These are phyloP conservation scores for Annulohypoxylon stygium DNA, from an alignment of 495 filamentous ascomycete species.

Conservation along the genomic window DNA sequence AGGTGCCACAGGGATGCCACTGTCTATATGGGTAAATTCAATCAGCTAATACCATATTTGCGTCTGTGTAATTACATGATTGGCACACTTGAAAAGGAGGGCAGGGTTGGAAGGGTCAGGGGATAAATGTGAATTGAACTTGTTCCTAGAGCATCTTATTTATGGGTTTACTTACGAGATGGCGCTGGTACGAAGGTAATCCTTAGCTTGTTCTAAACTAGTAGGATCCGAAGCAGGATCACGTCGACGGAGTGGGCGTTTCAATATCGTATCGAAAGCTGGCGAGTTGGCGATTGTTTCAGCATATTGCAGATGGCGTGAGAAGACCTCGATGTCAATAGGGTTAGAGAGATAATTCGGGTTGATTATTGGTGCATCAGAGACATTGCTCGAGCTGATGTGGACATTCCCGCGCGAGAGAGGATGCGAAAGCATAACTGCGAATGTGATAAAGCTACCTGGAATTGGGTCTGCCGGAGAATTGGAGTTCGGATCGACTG, in stretches of 20 bases:
- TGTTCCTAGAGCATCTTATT: too few relatives aligned
- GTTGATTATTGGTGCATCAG: constrained; percentile 59
- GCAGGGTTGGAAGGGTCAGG: too few relatives aligned
- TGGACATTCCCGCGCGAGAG: constrained; percentile 71
- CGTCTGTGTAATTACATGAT: too few relatives aligned
- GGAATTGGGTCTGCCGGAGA: too few relatives aligned
- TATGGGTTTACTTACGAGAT: constrained; percentile 8
- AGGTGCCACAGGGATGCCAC: constrained; percentile 45
- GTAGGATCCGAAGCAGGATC: background rate
- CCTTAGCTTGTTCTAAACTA: constrained; percentile 14
- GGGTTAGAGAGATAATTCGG: constrained; percentile 68
- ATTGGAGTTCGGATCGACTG: too few relatives aligned
- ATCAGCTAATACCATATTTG: too few relatives aligned
- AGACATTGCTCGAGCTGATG: constrained; percentile 57
- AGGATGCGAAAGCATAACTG: constrained; percentile 51
- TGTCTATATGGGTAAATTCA: too few relatives aligned
- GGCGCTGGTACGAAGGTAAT: constrained; percentile 9
- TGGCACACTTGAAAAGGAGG: background rate
- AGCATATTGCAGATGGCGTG: constrained; percentile 41
- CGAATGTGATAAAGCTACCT: too few relatives aligned
- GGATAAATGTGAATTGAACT: too few relatives aligned
- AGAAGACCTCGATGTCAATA: constrained; percentile 64
- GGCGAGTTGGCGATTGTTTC: constrained; percentile 13
- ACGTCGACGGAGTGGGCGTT: background rate
- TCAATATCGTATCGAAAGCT: constrained; percentile 22